Base-by-base conservation (phyloP, 139 green algal genomes). In the Pleodorina starrii region DNA sequence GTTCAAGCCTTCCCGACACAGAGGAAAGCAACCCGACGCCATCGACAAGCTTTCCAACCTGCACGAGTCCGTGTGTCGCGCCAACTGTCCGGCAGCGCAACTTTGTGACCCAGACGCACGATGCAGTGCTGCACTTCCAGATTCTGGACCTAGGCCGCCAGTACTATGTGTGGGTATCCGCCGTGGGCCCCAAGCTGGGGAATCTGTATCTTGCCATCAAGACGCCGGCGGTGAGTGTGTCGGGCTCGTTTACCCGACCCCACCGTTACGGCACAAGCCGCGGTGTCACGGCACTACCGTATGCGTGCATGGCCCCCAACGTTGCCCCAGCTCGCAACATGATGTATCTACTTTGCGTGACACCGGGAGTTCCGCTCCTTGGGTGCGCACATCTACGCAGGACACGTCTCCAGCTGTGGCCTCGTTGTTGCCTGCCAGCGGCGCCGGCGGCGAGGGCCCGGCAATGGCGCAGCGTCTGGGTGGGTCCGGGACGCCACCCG, bases 81-180 rank as follows among this genome's bases (percentile, higher is more conserved):
- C 82, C 82, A 25, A 81, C 48, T 11, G 51, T 83, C 11, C 74
- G 57, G 59, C 88, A 91, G 57, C 69, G 88, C 14, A 86, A 86
- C 35, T 86, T 89, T 72, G 66, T 46, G 5, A 44, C 36, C 0
- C n/a, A 60, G 21, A 71, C 88, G 23, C 54, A 54, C 32, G 90
- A 92, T 32, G 85, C 90, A 10, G 68, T 69, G 12, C 54, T 92
- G 17, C 50, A 90, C 54, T 89, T 88, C 46, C 90, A 93, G 46
- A 86, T 93, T 29, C 63, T 93, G 10, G 90, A 93, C 68, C 71
- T 93, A 0, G 90, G 90, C 7, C 54, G 85, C 12, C 90, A 93
- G 63, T 85, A 88, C 43, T 93, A 88, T 51, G 38, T 93, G 0
- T 93, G 90, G 90, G 63, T 78, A 12, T 90, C 84, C 7, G 76